These are phyloP conservation scores for Backusella psychrophila DNA, from an alignment of 192 early-diverging fungal species.

Conservation along the genomic window DNA sequence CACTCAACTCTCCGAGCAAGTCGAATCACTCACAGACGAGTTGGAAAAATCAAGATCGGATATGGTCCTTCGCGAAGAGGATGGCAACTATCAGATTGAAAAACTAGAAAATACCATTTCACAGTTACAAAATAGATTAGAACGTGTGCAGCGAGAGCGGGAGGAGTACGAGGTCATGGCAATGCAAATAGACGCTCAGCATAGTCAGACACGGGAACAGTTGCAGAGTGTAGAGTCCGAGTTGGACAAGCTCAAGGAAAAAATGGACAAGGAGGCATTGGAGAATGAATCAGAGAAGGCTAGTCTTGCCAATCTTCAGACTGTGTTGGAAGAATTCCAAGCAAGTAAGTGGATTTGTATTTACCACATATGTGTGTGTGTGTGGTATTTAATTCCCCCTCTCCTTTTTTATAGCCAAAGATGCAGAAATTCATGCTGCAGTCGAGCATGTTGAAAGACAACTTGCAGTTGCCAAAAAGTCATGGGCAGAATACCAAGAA, in stretches of 20 bases:
- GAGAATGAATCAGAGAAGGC: constrained; percentile 57
- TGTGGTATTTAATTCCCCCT: no score
- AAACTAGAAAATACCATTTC: constrained; percentile 50
- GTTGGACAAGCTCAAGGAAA: constrained; percentile 45
- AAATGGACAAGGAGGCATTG: constrained; percentile 42
- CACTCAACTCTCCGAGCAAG: constrained; percentile 51
- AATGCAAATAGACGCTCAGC: constrained; percentile 56
- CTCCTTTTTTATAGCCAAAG: constrained; percentile 35
- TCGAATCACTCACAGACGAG: constrained; percentile 43
- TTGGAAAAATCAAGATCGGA: constrained; percentile 57
- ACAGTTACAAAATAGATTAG: constrained; percentile 54
- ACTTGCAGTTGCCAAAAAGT: constrained; percentile 34
- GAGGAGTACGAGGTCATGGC: constrained; percentile 58
- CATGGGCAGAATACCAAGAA: constrained; percentile 54
- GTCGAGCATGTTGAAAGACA: constrained; percentile 55
- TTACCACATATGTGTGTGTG: background rate
- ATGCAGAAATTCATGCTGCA: constrained; percentile 55
- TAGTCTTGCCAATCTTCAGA: constrained; percentile 77
- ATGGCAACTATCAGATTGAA: constrained; percentile 54
- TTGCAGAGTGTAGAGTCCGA: constrained; percentile 34
- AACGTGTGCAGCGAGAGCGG: constrained; percentile 56
- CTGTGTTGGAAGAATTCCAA: constrained; percentile 88
- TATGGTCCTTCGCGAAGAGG: constrained; percentile 61
- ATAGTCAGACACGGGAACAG: constrained; percentile 50
- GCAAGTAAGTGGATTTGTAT: constrained; percentile 44